Base-by-base conservation (phyloP, 148 eudicot genomes). In the Chenopodium suecicum region DNA sequence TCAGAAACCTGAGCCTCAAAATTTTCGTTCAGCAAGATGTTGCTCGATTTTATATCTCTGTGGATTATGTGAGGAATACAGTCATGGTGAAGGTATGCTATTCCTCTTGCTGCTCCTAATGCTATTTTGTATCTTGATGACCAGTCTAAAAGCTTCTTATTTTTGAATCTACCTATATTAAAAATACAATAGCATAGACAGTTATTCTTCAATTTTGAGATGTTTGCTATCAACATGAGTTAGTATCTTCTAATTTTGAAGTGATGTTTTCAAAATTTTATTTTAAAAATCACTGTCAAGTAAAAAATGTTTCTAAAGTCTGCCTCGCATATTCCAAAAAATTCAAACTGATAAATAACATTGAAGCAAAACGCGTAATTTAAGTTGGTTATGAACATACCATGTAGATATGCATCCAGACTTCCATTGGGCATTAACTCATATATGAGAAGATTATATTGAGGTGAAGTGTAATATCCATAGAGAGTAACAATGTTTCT, bases 21-120 rank as follows among this genome's bases (percentile, higher is more conserved):
- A 84, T 89, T 89, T 27, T 88, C 86, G 67, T 95, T 97, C 60
- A 95, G 88, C 80, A 95, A 82, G 77, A 95, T 93, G 79, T 95
- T 95, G 89, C 99, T 95, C 32, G 98, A 92, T 87, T 95, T 95
- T 50, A 95, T 95, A 83, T 95, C 98, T 76, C 98, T 84, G 75
- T 95, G 98, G 73, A 95, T 95, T 72, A 93, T 91, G 88, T 91
- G 98, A 48, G 99, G 99, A 23, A 95, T 89, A 78, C 99, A 95
- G 54, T 95, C 99, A 54, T 95, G 94, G 81, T 95, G 99, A 78
- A 95, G 97, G 83, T 95, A 95, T 5, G 94, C 86, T 82, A 95
- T 84, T 48, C 99, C 99, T 75, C 94, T 91, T 14, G 99, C 99
- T 65, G 97, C 90, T 25, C 98, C 97, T 74, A 92, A 81, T 78